Evolutionary conservation across 2,329 filamentous ascomycete species (phyloP), one percentile per base, ranked within the genome.

Genomic region (Cytospora chrysosperma): DNA sequence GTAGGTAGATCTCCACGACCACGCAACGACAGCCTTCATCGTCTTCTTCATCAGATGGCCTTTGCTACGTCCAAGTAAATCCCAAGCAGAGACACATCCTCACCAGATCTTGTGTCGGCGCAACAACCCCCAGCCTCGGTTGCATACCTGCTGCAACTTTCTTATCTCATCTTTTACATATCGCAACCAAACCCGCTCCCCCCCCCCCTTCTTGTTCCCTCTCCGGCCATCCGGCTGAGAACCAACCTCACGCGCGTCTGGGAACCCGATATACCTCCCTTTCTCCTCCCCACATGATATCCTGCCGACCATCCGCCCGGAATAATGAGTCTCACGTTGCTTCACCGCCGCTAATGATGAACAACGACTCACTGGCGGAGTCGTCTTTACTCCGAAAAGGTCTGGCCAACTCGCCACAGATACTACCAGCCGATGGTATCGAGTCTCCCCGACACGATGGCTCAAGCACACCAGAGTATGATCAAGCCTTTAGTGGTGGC

Each of bases 261-360:
- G 4, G 10, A 47, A 21, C 21, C 19, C 43, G 24, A 12, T n/a
- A 13, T 12, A 47, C 19, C 43, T 47, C n/a, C n/a, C n/a, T n/a
- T n/a, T n/a, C n/a, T n/a, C n/a, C n/a, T n/a, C 17, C 43, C 54
- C 28, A 59, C 54, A 64, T 64, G 57, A 49, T 64, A 49, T 24
- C 52, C 62, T 30, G 40, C 52, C 59, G 40, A 43, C 52, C 51
- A 50, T 30, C 32, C 51, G 47, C 50, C 55, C 47, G 57, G 59
- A 61, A 64, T 15, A 30, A 61, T 56, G 57, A 66, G n/a, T 40
- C 61, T 49, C 26, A 55, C 30, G 40, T 27, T 49, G 43, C 34
- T 17, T 19, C 27, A n/a, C 19, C 57, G 40, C 50, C 54, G 37
- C 51, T 52, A 30, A 61, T 37, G 28, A 64, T 59, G 61, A 47